phyloP scores from a whole-genome alignment of 2,329 filamentous ascomycete genomes.

The Phialophora macrospora region DNA sequence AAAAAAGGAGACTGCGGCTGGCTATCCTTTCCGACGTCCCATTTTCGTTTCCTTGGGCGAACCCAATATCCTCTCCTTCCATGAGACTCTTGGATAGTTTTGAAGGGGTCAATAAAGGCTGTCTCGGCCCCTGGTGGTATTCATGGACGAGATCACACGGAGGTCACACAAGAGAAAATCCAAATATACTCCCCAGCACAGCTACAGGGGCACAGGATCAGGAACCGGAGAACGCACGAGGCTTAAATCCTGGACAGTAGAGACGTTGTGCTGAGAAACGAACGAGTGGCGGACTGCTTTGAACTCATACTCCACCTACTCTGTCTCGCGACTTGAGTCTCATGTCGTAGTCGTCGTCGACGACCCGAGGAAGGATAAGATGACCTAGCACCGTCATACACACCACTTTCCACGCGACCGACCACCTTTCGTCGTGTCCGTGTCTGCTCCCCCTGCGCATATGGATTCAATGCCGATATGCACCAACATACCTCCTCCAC shows the following conservation, averaged over 20 bases:
- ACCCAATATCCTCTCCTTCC: not conserved
- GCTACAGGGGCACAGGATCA: not conserved
- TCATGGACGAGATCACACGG: not conserved
- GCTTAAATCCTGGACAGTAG: not conserved
- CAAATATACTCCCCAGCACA: not conserved
- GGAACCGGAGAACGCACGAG: too few species aligned
- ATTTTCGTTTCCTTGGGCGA: not conserved
- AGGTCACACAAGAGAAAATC: not conserved
- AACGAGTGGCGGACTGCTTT: not conserved
- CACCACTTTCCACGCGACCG: not conserved
- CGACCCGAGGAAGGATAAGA: not conserved
- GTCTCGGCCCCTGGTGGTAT: not conserved
- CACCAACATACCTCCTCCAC: slow-evolving; percentile 71
- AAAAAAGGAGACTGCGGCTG: too few species aligned
- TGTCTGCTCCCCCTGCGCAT: not conserved
- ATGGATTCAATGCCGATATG: slow-evolving; percentile 27
- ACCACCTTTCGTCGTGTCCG: not conserved
- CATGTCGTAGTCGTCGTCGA: not conserved
- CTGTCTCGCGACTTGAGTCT: not conserved
- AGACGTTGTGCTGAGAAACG: not conserved
- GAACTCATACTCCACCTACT: not conserved
- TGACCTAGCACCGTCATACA: not conserved
- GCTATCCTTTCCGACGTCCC: not conserved
- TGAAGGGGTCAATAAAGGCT: not conserved
- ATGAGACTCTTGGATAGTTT: not conserved